Conservation (phyloP, 495 filamentous ascomycete genomes). For the Sabuloglossum arenarium region DNA sequence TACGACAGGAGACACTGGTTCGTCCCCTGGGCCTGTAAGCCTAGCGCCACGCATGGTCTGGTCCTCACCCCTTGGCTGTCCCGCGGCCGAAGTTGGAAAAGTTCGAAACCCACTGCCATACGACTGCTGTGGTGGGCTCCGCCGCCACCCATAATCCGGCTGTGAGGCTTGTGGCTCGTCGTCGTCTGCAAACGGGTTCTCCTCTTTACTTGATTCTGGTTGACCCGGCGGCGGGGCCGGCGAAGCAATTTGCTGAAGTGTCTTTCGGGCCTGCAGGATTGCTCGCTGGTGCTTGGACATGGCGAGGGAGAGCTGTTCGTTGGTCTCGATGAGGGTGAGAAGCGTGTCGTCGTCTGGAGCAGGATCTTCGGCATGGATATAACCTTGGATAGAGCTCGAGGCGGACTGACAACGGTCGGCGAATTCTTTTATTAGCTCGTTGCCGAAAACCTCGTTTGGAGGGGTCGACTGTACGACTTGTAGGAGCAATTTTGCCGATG, state of each 20-base stretch:
- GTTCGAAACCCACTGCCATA: neutral
- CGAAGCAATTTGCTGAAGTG: conserved; percentile 11
- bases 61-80: neutral
- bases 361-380: conserved; percentile 61
- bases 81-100: neutral
- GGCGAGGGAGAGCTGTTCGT: conserved; percentile 64
- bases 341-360: conserved; percentile 82
- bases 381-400: conserved; percentile 54
- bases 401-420: conserved; percentile 67
- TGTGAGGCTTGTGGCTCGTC: neutral
- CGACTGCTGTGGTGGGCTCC: neutral
- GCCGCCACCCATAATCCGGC: neutral
- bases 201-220: neutral
- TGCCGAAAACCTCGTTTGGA: conserved; percentile 45
- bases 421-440: conserved; percentile 87
- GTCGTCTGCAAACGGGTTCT: conserved; percentile 2
- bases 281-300: conserved; percentile 64
- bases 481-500: conserved; percentile 70
- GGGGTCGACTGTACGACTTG: conserved; percentile 78
- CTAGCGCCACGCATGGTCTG: neutral
- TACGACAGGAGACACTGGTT: neutral
- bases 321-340: conserved; percentile 80
- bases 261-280: conserved; percentile 42
- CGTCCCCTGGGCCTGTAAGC: neutral
- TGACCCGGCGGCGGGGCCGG: neutral